Evolutionary conservation across 176 grass and related monocot species (phyloP).

Genomic region (Typha latifolia): DNA sequence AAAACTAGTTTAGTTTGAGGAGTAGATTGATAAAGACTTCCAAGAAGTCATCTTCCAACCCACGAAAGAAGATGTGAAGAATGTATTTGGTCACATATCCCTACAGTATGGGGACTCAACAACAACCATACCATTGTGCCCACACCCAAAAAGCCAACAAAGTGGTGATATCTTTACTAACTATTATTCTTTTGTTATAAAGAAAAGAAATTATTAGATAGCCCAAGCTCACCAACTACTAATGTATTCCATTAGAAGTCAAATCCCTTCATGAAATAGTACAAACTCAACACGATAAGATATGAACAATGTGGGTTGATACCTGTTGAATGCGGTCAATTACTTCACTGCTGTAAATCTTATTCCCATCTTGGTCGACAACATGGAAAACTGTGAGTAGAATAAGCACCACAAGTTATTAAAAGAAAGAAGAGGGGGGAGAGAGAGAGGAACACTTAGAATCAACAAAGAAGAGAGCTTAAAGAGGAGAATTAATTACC

Average conservation of each 20-base stretch:
- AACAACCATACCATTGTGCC: neutral
- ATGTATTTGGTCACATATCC: neutral
- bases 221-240: neutral
- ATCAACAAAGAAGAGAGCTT: neutral
- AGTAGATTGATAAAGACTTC: too few species aligned
- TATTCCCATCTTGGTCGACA: conserved; percentile 21
- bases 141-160: neutral
- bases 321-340: conserved; percentile 24
- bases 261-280: neutral
- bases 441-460: neutral
- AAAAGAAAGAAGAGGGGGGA: neutral
- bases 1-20: too few species aligned
- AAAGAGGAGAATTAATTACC: conserved; percentile 9
- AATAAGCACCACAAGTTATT: neutral
- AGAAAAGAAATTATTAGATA: neutral
- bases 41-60: too few species aligned
- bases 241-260: neutral
- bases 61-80: too few species aligned
- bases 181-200: neutral
- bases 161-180: neutral
- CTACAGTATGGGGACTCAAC: neutral
- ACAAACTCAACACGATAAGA: neutral
- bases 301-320: neutral
- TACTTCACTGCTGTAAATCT: conserved; percentile 17
- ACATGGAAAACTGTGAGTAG: conserved; percentile 26